These are phyloP conservation scores for Astrothelium subdiscretum DNA, from an alignment of 495 filamentous ascomycete genomes.

Conservation along the genomic window DNA sequence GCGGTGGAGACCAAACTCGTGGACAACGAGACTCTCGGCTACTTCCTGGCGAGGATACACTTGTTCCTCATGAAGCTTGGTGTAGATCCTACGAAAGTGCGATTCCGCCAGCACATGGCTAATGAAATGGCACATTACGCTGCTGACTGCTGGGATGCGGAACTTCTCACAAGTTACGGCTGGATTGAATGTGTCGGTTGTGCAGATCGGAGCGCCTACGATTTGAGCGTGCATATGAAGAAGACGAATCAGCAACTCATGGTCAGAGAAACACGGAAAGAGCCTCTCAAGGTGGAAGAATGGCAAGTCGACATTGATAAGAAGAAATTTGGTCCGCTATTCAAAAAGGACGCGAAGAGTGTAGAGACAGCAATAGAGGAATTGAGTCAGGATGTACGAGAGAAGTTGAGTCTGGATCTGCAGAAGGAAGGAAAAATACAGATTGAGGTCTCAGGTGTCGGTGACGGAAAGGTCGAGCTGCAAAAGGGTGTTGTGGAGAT, in stretches of 20 bases:
- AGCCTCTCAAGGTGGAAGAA: constrained; percentile 59
- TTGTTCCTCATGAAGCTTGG: constrained; percentile 62
- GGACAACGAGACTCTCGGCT: constrained; percentile 80
- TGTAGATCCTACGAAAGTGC: constrained; percentile 57
- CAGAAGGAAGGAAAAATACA: constrained; percentile 53
- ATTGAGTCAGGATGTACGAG: constrained; percentile 56
- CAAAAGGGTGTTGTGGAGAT: constrained; percentile 59
- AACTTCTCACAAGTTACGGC: constrained; percentile 65
- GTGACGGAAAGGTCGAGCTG: constrained; percentile 55
- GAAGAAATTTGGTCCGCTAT: constrained; percentile 71
- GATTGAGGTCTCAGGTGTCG: constrained; percentile 53
- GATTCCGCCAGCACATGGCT: constrained; percentile 77
- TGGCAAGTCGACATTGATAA: constrained; percentile 68
- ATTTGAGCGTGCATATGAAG: constrained; percentile 67
- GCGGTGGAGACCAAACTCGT: constrained; percentile 58
- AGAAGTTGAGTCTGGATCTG: constrained; percentile 56
- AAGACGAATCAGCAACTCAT: constrained; percentile 66
- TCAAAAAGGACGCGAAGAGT: constrained; percentile 68
- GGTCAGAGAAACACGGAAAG: constrained; percentile 54
- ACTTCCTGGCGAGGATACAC: constrained; percentile 71
- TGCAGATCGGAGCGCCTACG: constrained; percentile 71
- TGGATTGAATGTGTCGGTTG: constrained; percentile 85
- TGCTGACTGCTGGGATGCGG: constrained; percentile 75
- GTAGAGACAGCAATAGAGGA: constrained; percentile 58
- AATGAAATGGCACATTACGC: constrained; percentile 82